Evolutionary conservation across 192 early-diverging fungal genomes (phyloP).

Genomic region (Geranomyces michiganensis): DNA sequence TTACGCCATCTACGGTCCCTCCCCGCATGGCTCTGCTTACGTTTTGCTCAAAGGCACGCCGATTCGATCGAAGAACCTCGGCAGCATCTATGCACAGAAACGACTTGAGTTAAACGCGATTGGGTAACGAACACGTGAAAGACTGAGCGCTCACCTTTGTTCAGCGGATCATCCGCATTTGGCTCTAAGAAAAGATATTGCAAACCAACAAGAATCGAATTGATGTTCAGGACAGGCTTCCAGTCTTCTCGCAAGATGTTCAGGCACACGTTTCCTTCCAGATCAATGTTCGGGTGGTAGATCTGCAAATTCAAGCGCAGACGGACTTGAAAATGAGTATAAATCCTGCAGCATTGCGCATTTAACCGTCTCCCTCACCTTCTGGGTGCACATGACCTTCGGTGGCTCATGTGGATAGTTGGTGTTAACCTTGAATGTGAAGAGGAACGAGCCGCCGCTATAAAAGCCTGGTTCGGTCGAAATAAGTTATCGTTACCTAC

Average conservation of each 20-base stretch:
- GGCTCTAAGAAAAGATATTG: constrained; percentile 93
- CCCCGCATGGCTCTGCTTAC: constrained; percentile 81
- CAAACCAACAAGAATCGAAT: constrained; percentile 86
- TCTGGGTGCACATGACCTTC: constrained; percentile 81
- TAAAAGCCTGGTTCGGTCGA: constrained; percentile 69
- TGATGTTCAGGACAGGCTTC: constrained; percentile 96
- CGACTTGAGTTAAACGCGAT: background rate
- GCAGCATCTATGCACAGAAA: constrained; percentile 69
- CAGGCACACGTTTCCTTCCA: constrained; percentile 94
- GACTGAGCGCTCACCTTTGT: constrained; percentile 62
- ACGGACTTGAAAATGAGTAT: too few relatives aligned
- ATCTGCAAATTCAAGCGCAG: constrained; percentile 55
- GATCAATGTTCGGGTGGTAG: constrained; percentile 98
- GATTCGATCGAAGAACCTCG: constrained; percentile 71
- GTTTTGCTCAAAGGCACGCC: constrained; percentile 71
- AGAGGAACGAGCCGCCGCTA: constrained; percentile 77
- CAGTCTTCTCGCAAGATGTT: constrained; percentile 98
- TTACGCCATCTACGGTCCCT: constrained; percentile 64
- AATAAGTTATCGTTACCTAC: constrained; percentile 2
- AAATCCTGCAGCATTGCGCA: too few relatives aligned
- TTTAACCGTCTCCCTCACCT: constrained; percentile 54
- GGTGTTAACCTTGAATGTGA: constrained; percentile 78
- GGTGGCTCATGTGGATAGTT: constrained; percentile 97
- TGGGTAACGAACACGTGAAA: too few relatives aligned
- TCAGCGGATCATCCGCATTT: constrained; percentile 96